Evolutionary conservation across 1,284 basidiomycete species (phyloP).

Genomic region (Volvariella volvacea): DNA sequence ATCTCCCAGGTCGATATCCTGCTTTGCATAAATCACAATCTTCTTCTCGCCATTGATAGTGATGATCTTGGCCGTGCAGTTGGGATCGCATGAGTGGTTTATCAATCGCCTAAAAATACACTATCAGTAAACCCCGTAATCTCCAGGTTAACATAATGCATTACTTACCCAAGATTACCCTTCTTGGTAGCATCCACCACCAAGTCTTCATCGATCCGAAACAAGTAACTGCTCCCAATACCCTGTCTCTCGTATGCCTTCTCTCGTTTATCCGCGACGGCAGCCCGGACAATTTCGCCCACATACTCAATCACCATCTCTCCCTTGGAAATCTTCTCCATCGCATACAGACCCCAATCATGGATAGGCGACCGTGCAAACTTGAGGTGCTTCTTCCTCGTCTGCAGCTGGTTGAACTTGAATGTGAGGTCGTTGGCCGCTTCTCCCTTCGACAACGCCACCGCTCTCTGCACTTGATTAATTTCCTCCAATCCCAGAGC

Average conservation of each 20-base stretch:
- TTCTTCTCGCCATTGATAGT: conserved; percentile 98
- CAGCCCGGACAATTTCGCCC: conserved; percentile 92
- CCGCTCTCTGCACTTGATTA: conserved; percentile 74
- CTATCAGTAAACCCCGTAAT: too few species aligned
- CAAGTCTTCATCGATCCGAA: conserved; percentile 86
- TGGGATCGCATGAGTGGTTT: conserved; percentile 97
- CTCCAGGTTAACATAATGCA: conserved; percentile 6
- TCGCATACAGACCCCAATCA: conserved; percentile 95
- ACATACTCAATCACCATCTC: conserved; percentile 99
- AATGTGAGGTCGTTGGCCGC: conserved; percentile 62
- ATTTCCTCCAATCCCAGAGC: conserved; percentile 95
- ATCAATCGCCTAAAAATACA: conserved; percentile 68
- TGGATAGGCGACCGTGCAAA: conserved; percentile 97
- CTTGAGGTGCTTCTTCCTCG: conserved; percentile 95
- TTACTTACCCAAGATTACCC: conserved; percentile 90
- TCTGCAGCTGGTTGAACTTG: conserved; percentile 98
- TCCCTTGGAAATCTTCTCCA: conserved; percentile 88
- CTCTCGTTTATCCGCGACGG: conserved; percentile 95
- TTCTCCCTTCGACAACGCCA: conserved; percentile 70
- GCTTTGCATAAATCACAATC: conserved; percentile 98
- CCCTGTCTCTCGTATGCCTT: conserved; percentile 95
- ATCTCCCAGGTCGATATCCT: conserved; percentile 88
- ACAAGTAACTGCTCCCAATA: conserved; percentile 92
- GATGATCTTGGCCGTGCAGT: conserved; percentile 97
- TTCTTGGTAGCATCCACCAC: conserved; percentile 99